Conservation (phyloP, 202 grass and related monocot species). For the Bolboschoenoplectus hybrid region DNA sequence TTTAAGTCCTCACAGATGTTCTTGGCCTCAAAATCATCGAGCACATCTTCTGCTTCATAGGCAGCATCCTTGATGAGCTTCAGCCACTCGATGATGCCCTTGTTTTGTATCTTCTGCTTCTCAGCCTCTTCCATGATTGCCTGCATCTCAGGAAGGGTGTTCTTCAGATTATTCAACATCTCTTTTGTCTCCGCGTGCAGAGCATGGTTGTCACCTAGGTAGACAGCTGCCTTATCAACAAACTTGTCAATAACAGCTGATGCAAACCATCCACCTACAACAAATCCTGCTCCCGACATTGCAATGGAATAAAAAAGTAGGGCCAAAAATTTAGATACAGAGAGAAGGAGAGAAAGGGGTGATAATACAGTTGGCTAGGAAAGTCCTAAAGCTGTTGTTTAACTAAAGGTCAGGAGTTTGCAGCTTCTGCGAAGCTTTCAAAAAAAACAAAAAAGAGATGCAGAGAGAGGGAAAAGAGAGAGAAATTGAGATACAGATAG, state of each 20-base stretch:
- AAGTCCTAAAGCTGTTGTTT: no score
- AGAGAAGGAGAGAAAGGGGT: no score
- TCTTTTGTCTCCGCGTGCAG: conserved; percentile 15
- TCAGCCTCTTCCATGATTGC: conserved; percentile 38
- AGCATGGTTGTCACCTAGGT: conserved; percentile 20
- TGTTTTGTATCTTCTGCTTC: conserved; percentile 32
- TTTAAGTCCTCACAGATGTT: conserved; percentile 17
- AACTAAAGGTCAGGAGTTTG: no score
- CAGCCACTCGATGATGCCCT: conserved; percentile 26
- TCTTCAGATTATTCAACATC: conserved; percentile 37
- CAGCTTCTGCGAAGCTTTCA: no score
- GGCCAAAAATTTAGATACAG: no score
- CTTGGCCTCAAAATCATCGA: conserved; percentile 49
- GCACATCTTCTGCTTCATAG: conserved; percentile 46
- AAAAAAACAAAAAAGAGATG: no score
- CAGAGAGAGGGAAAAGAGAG: no score
- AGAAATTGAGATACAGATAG: no score
- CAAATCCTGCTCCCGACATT: conserved; percentile 39
- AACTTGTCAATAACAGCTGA: conserved; percentile 30
- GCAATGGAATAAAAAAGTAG: background rate
- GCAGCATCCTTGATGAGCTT: conserved; percentile 41
- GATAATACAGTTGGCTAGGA: no score
- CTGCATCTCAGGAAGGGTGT: conserved; percentile 32
- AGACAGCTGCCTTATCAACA: conserved; percentile 18
- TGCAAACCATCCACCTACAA: conserved; percentile 43